phyloP scores from a whole-genome alignment of 768 basidiomycete genomes.

The Russula olivacea region DNA sequence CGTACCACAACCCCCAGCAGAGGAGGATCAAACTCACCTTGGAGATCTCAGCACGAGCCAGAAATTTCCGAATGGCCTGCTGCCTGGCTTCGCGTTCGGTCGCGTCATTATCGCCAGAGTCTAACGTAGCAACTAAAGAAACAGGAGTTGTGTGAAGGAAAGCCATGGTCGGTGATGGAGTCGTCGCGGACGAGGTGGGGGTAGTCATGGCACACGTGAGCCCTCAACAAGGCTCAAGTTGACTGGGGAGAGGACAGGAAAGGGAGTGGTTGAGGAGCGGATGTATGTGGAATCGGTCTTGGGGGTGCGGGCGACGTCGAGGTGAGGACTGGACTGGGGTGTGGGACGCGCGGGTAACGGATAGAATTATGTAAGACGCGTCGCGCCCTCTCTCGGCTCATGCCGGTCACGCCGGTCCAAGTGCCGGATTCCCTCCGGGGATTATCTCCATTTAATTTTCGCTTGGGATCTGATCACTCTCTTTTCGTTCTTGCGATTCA shows the following conservation, averaged over 20 bases:
- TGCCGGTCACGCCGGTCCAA: slow-evolving; percentile 21
- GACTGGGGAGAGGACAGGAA: neutral
- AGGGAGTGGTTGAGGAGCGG: neutral
- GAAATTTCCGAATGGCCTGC: slow-evolving; percentile 66
- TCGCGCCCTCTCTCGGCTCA: slow-evolving; percentile 24
- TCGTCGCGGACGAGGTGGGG: slow-evolving; percentile 75
- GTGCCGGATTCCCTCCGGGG: slow-evolving; percentile 14
- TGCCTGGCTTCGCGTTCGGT: slow-evolving; percentile 55
- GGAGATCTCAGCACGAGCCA: slow-evolving; percentile 72
- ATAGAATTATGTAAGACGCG: slow-evolving; percentile 26
- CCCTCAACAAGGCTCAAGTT: neutral
- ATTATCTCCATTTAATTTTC: neutral
- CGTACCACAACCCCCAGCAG: slow-evolving; percentile 19
- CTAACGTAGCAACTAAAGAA: slow-evolving; percentile 32
- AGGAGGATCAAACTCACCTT: slow-evolving; percentile 52
- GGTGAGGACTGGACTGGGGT: slow-evolving; percentile 18
- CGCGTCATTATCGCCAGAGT: slow-evolving; percentile 37
- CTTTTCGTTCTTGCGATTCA: neutral
- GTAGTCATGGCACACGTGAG: slow-evolving; percentile 54
- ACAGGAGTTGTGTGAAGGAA: slow-evolving; percentile 45
- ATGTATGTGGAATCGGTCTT: slow-evolving; percentile 2
- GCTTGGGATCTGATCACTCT: neutral
- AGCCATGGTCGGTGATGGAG: slow-evolving; percentile 68
- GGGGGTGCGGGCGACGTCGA: slow-evolving; percentile 9
- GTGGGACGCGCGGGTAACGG: slow-evolving; percentile 25